These are phyloP conservation scores for Smallanthus sonchifolius DNA, from an alignment of 129 eudicot genomes.

Conservation along the genomic window DNA sequence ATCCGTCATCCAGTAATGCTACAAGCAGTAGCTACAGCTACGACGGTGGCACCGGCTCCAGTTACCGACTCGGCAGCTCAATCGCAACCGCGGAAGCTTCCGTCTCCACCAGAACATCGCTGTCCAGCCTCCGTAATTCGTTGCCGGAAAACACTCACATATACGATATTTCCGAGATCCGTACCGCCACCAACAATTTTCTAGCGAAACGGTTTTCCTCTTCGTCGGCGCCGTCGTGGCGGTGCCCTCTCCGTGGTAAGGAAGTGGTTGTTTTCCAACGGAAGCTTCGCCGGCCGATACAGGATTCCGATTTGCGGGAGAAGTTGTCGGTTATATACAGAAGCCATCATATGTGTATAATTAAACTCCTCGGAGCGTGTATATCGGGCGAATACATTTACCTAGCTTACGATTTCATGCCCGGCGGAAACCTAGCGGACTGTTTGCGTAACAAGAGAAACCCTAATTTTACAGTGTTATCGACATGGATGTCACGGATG, in stretches of 20 bases:
- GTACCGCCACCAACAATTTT: slow-evolving; percentile 78
- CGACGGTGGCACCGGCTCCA: slow-evolving; percentile 13
- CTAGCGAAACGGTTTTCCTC: slow-evolving; percentile 59
- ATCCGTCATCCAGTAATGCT: slow-evolving; percentile 21
- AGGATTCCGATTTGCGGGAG: slow-evolving; percentile 35
- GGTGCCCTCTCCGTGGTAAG: slow-evolving; percentile 48
- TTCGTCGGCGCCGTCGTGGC: slow-evolving; percentile 80
- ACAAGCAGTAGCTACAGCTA: slow-evolving; percentile 16
- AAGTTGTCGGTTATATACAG: slow-evolving; percentile 57
- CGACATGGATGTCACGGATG: slow-evolving; percentile 79
- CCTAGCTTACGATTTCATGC: slow-evolving; percentile 60
- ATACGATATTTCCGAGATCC: slow-evolving; percentile 63
- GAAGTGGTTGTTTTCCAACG: slow-evolving; percentile 65
- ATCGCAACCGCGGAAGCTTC: slow-evolving; percentile 61
- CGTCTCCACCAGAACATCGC: slow-evolving; percentile 43
- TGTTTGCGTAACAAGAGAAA: slow-evolving; percentile 68
- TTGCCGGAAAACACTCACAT: slow-evolving; percentile 71
- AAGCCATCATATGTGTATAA: slow-evolving; percentile 62
- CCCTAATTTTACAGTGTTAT: slow-evolving; percentile 67
- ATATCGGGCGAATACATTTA: slow-evolving; percentile 58
- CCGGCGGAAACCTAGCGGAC: slow-evolving; percentile 54
- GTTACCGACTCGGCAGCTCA: slow-evolving; percentile 38
- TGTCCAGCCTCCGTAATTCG: slow-evolving; percentile 63
- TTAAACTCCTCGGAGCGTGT: slow-evolving; percentile 70
- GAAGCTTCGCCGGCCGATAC: slow-evolving; percentile 44